Conservation (phyloP, 768 basidiomycete species). For the Suillus fuscotomentosus region DNA sequence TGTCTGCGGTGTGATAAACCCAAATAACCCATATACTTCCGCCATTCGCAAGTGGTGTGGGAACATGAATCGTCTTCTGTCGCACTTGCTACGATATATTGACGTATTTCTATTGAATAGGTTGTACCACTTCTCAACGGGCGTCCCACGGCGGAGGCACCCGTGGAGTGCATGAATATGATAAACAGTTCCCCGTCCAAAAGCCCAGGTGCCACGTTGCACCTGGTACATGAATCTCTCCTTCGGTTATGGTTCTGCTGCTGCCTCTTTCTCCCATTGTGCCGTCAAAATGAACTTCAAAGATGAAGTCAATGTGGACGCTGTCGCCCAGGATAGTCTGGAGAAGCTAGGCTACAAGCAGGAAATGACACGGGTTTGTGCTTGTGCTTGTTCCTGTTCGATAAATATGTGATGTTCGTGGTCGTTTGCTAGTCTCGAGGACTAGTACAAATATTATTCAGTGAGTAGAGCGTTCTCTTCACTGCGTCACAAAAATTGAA, state of each 20-base stretch:
- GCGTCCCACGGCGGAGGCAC: not conserved
- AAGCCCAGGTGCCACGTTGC: not conserved
- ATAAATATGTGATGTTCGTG: not conserved
- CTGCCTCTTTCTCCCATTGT: not conserved
- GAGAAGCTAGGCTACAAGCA: slow-evolving; percentile 56
- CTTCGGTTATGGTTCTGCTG: not conserved
- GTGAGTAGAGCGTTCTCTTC: slow-evolving; percentile 29
- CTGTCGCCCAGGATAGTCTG: slow-evolving; percentile 34
- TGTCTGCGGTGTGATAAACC: not conserved
- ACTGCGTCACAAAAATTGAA: slow-evolving; percentile 14
- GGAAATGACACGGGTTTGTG: slow-evolving; percentile 49
- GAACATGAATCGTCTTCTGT: not conserved
- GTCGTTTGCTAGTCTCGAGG: slow-evolving; percentile 41
- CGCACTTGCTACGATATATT: too few species aligned
- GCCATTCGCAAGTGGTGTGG: not conserved
- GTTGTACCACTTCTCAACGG: not conserved
- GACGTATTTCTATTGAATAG: not conserved
- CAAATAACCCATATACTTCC: not conserved
- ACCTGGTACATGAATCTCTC: not conserved
- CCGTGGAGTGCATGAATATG: not conserved
- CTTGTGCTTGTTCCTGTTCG: not conserved
- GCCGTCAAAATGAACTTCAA: slow-evolving; percentile 10
- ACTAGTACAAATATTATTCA: slow-evolving; percentile 51
- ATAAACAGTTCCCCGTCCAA: not conserved
- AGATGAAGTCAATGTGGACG: slow-evolving; percentile 19